A percentile compares a stretch with the other conserved stretches of the same genome.
Evolutionary conservation across 1,284 basidiomycete genomes (phyloP).

Genomic region (Lignosus rhinocerotis): DNA sequence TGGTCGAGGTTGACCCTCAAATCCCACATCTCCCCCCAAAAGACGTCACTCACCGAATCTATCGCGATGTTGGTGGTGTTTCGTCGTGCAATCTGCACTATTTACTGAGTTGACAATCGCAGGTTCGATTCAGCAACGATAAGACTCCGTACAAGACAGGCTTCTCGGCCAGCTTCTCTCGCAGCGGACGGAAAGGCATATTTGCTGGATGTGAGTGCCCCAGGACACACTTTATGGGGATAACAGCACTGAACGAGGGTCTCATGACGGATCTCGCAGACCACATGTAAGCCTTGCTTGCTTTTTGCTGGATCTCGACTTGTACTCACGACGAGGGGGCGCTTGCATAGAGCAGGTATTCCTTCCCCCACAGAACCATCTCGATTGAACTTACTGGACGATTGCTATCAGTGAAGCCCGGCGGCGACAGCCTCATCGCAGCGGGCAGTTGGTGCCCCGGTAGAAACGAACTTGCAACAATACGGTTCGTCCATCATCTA

Average conservation of each 20-base stretch:
- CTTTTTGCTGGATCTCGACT: background rate
- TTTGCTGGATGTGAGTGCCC: conserved; percentile 71
- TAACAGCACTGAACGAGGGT: background rate
- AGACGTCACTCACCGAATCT: conserved; percentile 84
- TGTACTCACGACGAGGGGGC: background rate
- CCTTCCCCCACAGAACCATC: too few species aligned
- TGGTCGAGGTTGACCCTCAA: conserved; percentile 75
- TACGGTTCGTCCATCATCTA: conserved; percentile 50
- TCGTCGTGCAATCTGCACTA: background rate
- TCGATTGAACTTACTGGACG: background rate
- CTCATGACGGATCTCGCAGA: conserved; percentile 33
- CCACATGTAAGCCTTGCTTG: conserved; percentile 35
- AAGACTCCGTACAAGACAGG: conserved; percentile 90
- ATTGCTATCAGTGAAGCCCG: conserved; percentile 59
- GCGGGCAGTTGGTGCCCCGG: conserved; percentile 86
- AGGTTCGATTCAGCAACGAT: conserved; percentile 91
- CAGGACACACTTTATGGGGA: background rate
- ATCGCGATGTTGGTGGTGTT: conserved; percentile 65
- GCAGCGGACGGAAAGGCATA: conserved; percentile 78
- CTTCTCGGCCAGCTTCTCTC: conserved; percentile 77
- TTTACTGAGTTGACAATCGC: too few species aligned
- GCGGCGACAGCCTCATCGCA: conserved; percentile 69
- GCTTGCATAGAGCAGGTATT: conserved; percentile 17
- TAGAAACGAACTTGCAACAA: conserved; percentile 73
- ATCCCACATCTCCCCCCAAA: conserved; percentile 84